phyloP scores from a whole-genome alignment of 1,284 basidiomycete species.

The Ustilago xerochloae region DNA sequence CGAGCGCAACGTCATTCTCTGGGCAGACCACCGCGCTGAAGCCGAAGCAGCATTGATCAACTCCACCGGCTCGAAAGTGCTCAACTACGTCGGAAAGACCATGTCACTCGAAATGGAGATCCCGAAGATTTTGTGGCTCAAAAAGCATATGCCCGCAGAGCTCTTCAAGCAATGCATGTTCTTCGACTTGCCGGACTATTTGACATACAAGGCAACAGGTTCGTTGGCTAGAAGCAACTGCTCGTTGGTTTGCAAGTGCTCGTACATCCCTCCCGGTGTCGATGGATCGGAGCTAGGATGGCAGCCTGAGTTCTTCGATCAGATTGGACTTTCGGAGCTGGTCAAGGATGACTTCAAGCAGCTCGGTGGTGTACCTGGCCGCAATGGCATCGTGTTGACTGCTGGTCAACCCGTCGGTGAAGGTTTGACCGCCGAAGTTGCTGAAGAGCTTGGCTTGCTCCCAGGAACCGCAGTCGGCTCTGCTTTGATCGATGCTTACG shows the following conservation, averaged over 20 bases:
- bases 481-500: constrained; percentile 96
- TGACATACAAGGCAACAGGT: constrained; percentile 90
- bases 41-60: constrained; percentile 92
- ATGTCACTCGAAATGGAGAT: constrained; percentile 76
- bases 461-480: constrained; percentile 94
- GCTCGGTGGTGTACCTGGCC: constrained; percentile 78
- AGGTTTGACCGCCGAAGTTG: constrained; percentile 82
- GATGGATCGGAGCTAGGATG: constrained; percentile 62
- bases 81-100: constrained; percentile 94
- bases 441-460: constrained; percentile 83
- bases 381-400: constrained; percentile 77
- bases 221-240: constrained; percentile 85
- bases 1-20: constrained; percentile 61
- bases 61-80: constrained; percentile 81
- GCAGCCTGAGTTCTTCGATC: constrained; percentile 63
- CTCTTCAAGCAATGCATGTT: constrained; percentile 88
- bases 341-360: constrained; percentile 77
- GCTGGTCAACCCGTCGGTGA: constrained; percentile 90
- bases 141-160: constrained; percentile 81
- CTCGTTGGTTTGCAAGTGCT: constrained; percentile 96
- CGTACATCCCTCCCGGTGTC: constrained; percentile 80
- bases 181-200: constrained; percentile 96
- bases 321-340: constrained; percentile 68
- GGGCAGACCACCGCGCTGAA: constrained; percentile 86
- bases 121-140: constrained; percentile 95